These are phyloP conservation scores for Papilionanthe hybrid DNA, from an alignment of 116 monocot genomes.

Conservation along the genomic window DNA sequence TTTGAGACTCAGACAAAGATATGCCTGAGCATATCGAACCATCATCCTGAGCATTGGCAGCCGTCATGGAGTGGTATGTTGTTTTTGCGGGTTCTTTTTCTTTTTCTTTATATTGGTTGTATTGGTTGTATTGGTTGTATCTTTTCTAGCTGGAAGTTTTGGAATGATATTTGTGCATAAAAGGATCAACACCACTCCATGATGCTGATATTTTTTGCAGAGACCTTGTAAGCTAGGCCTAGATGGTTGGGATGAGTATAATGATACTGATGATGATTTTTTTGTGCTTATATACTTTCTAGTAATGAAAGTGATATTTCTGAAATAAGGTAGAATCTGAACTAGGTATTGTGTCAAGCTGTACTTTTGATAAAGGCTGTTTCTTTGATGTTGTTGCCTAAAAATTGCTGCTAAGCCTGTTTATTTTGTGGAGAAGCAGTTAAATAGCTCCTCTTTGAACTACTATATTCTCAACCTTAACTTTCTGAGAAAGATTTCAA, in stretches of 20 bases:
- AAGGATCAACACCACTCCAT: not conserved
- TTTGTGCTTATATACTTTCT: not conserved
- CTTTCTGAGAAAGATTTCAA: not conserved
- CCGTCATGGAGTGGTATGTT: constrained; percentile 93
- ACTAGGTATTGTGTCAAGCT: not conserved
- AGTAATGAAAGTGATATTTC: not conserved
- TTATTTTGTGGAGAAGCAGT: not conserved
- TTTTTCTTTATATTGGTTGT: not conserved
- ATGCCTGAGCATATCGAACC: constrained; percentile 95
- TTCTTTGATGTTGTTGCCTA: not conserved
- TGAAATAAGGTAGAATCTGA: not conserved
- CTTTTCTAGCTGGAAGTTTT: too few species aligned
- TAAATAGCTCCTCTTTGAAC: not conserved
- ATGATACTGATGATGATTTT: not conserved
- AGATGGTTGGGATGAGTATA: not conserved
- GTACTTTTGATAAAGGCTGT: not conserved
- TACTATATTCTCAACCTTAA: constrained; percentile 1
- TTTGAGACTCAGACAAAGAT: constrained; percentile 98
- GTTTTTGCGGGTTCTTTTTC: not conserved
- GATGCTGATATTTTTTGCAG: not conserved
- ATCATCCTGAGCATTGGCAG: constrained; percentile 99
- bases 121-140: not conserved
- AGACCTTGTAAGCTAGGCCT: not conserved
- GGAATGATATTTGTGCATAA: too few species aligned
- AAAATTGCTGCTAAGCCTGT: not conserved